These are phyloP conservation scores for Fusarium robinianum DNA, from an alignment of 2,329 filamentous ascomycete species.

Conservation along the genomic window DNA sequence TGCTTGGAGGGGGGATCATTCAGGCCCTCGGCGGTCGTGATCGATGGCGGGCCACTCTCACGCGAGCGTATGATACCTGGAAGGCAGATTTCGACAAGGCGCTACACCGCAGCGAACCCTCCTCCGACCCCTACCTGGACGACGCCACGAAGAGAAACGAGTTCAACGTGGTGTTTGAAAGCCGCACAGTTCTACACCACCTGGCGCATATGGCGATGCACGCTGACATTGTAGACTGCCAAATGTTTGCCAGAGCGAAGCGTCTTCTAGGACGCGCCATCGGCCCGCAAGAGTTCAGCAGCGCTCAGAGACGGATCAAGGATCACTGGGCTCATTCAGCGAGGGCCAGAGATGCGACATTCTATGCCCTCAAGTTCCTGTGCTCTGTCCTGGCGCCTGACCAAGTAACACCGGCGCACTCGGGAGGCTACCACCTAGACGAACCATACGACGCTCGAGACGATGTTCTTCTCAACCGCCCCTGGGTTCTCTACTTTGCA, in stretches of 20 bases:
- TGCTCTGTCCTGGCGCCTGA: slow-evolving; percentile 76
- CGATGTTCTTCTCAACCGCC: slow-evolving; percentile 86
- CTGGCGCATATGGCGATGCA: slow-evolving; percentile 98
- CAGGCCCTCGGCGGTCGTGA: slow-evolving; percentile 83
- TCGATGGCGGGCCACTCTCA: slow-evolving; percentile 86
- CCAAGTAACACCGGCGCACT: slow-evolving; percentile 41
- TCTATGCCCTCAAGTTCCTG: slow-evolving; percentile 88
- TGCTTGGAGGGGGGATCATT: slow-evolving; percentile 72
- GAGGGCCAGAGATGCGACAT: slow-evolving; percentile 86
- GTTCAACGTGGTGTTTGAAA: slow-evolving; percentile 74
- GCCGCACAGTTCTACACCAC: slow-evolving; percentile 86
- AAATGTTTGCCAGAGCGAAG: slow-evolving; percentile 90
- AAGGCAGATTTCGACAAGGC: slow-evolving; percentile 88
- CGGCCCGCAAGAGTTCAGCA: slow-evolving; percentile 77
- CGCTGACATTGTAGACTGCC: slow-evolving; percentile 95
- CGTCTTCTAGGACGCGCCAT: slow-evolving; percentile 85
- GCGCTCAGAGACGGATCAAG: slow-evolving; percentile 81
- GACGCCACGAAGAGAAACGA: slow-evolving; percentile 65
- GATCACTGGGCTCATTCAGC: slow-evolving; percentile 88
- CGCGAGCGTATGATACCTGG: slow-evolving; percentile 91
- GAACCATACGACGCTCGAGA: slow-evolving; percentile 78
- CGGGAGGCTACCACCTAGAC: slow-evolving; percentile 48
- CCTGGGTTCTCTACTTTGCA: slow-evolving; percentile 95
- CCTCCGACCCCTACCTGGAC: slow-evolving; percentile 59
- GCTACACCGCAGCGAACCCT: slow-evolving; percentile 62